Evolutionary conservation across 495 filamentous ascomycete species (phyloP).

Genomic region (Neurospora intermedia): DNA sequence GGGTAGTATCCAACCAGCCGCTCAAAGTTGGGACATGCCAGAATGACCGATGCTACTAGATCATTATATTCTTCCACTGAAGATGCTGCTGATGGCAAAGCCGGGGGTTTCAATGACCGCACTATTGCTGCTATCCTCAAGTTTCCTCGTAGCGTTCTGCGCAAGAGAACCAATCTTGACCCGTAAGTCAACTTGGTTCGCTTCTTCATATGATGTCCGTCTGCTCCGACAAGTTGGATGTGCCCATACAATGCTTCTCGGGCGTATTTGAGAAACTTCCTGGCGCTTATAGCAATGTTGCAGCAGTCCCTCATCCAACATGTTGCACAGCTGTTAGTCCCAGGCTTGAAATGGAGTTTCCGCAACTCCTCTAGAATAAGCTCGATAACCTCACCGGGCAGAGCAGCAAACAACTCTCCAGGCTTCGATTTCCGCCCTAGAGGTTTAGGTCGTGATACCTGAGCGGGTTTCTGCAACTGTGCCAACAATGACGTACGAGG

Average conservation of each 20-base stretch:
- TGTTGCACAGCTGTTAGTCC: constrained; percentile 50
- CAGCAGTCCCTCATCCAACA: constrained; percentile 72
- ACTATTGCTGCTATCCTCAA: constrained; percentile 63
- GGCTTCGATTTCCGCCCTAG: constrained; percentile 19
- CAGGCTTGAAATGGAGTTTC: constrained; percentile 31
- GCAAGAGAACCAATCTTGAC: constrained; percentile 60
- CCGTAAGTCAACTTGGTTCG: constrained; percentile 57
- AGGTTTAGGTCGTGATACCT: constrained; percentile 11
- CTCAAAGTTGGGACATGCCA: constrained; percentile 79
- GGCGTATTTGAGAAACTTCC: constrained; percentile 58
- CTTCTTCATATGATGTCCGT: constrained; percentile 54
- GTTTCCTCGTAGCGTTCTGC: constrained; percentile 63
- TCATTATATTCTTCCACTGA: constrained; percentile 55
- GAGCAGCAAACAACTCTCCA: constrained; percentile 40
- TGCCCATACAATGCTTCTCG: constrained; percentile 57
- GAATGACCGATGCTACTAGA: constrained; percentile 66
- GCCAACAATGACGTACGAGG: constrained; percentile 1
- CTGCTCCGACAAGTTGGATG: constrained; percentile 58
- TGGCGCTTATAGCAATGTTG: constrained; percentile 53
- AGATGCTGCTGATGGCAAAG: constrained; percentile 41
- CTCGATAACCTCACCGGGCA: constrained; percentile 48
- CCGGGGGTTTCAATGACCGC: constrained; percentile 61
- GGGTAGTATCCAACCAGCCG: constrained; percentile 59
- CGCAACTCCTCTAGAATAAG: constrained; percentile 40
- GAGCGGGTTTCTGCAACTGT: constrained; percentile 14